A percentile compares a stretch with the other conserved stretches of the same genome.
These are phyloP conservation scores for Talaromyces ruber DNA, from an alignment of 495 filamentous ascomycete species.

Conservation along the genomic window DNA sequence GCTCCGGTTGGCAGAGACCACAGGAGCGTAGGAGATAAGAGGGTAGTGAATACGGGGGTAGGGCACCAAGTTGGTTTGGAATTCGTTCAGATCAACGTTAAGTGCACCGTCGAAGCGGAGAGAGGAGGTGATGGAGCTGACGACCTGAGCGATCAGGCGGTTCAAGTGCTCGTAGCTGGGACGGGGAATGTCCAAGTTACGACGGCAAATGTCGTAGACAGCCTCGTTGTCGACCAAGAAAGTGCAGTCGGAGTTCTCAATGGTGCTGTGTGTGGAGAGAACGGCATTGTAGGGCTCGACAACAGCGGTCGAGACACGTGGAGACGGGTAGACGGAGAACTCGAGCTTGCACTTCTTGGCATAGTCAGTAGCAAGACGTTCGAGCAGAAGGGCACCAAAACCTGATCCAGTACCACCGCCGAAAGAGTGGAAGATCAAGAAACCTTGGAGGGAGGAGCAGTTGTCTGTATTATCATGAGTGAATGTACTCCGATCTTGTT, in stretches of 20 bases:
- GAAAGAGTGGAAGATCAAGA: slow-evolving; percentile 91
- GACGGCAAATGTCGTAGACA: slow-evolving; percentile 86
- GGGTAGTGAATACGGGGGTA: slow-evolving; percentile 92
- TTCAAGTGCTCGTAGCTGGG: slow-evolving; percentile 84
- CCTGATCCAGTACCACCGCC: slow-evolving; percentile 88
- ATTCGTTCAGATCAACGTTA: slow-evolving; percentile 89
- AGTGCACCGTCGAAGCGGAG: slow-evolving; percentile 85
- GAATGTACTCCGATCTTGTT: background rate
- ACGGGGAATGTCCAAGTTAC: slow-evolving; percentile 80
- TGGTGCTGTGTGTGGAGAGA: slow-evolving; percentile 84
- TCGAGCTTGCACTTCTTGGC: slow-evolving; percentile 94
- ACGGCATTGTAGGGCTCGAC: slow-evolving; percentile 94
- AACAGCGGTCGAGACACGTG: slow-evolving; percentile 76
- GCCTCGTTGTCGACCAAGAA: slow-evolving; percentile 93
- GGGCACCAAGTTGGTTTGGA: slow-evolving; percentile 90
- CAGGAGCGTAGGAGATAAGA: slow-evolving; percentile 80
- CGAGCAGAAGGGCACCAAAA: slow-evolving; percentile 79
- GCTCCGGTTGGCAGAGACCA: slow-evolving; percentile 72
- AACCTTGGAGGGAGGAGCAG: slow-evolving; percentile 83
- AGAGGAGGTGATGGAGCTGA: slow-evolving; percentile 85
- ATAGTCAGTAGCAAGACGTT: slow-evolving; percentile 82
- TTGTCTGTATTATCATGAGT: slow-evolving; percentile 53
- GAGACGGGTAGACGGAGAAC: slow-evolving; percentile 83
- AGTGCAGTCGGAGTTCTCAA: slow-evolving; percentile 88
- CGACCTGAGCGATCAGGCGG: slow-evolving; percentile 83